Percentiles rank a stretch among this genome's conserved stretches.
Conservation (phyloP, 108 stramenopile genomes). For the Pseudonitzschia delicatissima region DNA sequence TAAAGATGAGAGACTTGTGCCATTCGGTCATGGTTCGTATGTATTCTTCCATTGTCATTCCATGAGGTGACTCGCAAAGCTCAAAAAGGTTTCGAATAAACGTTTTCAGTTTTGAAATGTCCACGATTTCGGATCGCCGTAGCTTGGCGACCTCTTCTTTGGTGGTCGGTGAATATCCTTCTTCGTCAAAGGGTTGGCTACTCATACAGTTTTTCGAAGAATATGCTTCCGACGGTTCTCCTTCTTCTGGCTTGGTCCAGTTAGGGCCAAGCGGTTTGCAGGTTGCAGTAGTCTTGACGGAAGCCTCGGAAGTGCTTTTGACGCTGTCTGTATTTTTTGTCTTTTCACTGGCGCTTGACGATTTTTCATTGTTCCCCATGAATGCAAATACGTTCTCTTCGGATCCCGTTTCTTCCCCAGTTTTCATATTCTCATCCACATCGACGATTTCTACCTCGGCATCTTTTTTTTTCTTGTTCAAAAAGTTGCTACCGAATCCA, state of each 20-base stretch:
- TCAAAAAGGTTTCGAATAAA: not conserved
- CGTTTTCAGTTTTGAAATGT: not conserved
- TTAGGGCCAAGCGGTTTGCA: not conserved
- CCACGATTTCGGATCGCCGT: slow-evolving; percentile 9
- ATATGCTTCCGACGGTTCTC: slow-evolving; percentile 12
- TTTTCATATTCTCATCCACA: not conserved
- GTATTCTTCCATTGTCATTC: slow-evolving; percentile 19
- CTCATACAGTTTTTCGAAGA: not conserved
- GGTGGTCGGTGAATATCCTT: slow-evolving; percentile 17
- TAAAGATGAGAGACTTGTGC: slow-evolving; percentile 24
- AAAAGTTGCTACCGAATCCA: not conserved
- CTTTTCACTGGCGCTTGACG: not conserved
- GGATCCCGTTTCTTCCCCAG: not conserved
- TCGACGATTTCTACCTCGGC: not conserved
- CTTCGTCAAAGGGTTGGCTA: not conserved
- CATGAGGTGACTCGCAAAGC: not conserved
- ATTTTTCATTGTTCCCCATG: not conserved
- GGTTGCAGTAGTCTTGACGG: not conserved
- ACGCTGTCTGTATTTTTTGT: not conserved
- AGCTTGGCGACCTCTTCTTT: slow-evolving; percentile 1
- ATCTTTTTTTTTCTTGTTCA: not conserved
- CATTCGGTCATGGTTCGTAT: slow-evolving; percentile 17
- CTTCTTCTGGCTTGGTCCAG: not conserved
- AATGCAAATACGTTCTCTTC: not conserved
- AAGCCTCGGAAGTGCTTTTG: not conserved